These are phyloP conservation scores for Phaeosphaeria sp. DNA, from an alignment of 2,329 filamentous ascomycete species.

Conservation along the genomic window DNA sequence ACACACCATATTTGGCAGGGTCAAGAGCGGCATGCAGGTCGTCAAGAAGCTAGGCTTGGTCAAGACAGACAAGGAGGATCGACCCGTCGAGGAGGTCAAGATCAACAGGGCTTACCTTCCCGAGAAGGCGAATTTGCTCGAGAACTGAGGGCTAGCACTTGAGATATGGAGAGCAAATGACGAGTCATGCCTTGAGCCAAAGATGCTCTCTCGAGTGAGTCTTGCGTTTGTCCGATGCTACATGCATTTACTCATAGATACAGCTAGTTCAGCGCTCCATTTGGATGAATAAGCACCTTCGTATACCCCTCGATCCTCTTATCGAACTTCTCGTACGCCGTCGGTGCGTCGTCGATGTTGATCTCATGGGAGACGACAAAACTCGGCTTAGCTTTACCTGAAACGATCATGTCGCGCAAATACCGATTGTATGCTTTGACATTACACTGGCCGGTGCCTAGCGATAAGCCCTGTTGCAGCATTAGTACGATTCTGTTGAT, in stretches of 20 bases:
- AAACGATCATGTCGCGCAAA: conserved; percentile 69
- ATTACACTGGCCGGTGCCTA: conserved; percentile 71
- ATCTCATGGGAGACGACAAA: conserved; percentile 73
- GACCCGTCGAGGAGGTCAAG: conserved; percentile 81
- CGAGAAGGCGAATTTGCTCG: conserved; percentile 53
- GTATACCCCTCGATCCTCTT: conserved; percentile 71
- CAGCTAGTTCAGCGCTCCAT: conserved; percentile 52
- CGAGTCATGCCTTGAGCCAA: background rate
- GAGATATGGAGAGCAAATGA: background rate
- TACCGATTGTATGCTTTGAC: conserved; percentile 73
- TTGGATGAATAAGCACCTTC: conserved; percentile 72
- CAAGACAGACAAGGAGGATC: conserved; percentile 80
- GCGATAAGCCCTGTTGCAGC: conserved; percentile 59
- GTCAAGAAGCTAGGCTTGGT: conserved; percentile 88
- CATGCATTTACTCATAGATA: conserved; percentile 4
- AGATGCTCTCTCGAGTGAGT: background rate
- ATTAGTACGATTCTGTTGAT: conserved; percentile 7
- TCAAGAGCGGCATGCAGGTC: conserved; percentile 82
- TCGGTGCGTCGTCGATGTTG: conserved; percentile 65
- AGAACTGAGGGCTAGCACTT: background rate
- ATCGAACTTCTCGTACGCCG: conserved; percentile 71
- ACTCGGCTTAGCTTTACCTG: conserved; percentile 69
- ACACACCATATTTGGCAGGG: conserved; percentile 94
- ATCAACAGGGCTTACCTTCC: conserved; percentile 76
- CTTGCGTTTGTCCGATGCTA: background rate